These are phyloP conservation scores for Pichia scutulata DNA, from an alignment of 805 yeast species.

Conservation along the genomic window DNA sequence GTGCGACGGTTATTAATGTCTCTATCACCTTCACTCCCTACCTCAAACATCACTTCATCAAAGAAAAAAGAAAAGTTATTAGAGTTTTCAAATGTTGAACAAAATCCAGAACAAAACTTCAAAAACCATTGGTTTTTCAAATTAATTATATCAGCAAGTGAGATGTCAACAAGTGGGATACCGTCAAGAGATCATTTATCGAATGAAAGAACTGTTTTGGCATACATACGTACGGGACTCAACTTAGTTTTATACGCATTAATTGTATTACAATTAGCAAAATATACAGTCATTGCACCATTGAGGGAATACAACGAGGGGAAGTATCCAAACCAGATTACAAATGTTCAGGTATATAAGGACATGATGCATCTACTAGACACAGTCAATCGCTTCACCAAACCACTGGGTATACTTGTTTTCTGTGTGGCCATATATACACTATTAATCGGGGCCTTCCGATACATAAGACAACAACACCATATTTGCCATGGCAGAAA, in stretches of 20 bases:
- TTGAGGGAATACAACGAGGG: background rate
- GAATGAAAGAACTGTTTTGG: conserved; percentile 53
- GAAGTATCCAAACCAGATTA: background rate
- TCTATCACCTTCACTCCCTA: too few relatives aligned
- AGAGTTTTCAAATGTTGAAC: background rate
- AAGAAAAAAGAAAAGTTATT: too few relatives aligned
- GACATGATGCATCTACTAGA: background rate
- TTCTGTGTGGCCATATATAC: background rate
- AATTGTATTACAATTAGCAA: conserved; percentile 44
- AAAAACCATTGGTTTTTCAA: background rate
- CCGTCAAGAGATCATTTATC: conserved; percentile 52
- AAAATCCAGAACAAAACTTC: background rate
- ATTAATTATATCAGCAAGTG: background rate
- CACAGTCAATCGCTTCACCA: background rate
- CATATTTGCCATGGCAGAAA: background rate
- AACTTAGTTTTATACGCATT: conserved; percentile 46
- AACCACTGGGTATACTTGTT: background rate
- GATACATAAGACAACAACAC: background rate
- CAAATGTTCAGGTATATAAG: too few relatives aligned
- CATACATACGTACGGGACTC: conserved; percentile 51
- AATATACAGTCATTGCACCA: conserved; percentile 25
- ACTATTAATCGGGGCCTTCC: background rate
- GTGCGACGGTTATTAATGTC: too few relatives aligned
- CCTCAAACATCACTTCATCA: background rate
- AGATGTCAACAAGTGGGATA: conserved; percentile 7